Conservation (phyloP, 2,329 filamentous ascomycete genomes). For the Trichoderma brevicompactum region DNA sequence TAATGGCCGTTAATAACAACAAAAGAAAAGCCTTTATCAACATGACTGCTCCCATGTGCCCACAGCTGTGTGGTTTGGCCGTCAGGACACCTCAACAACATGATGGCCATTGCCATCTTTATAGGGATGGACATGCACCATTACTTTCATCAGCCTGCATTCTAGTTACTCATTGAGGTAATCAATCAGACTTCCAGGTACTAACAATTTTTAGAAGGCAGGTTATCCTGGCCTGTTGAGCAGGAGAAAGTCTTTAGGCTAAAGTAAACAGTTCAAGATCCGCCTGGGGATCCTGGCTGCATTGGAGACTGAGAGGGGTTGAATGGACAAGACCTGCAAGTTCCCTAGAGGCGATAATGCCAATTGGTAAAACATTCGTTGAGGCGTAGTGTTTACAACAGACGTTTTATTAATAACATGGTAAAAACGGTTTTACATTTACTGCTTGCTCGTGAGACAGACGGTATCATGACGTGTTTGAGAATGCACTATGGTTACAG, state of each 20-base stretch:
- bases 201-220: background rate
- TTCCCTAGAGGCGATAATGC: background rate
- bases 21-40: constrained; percentile 7
- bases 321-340: background rate
- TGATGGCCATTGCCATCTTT: background rate
- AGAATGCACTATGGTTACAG: background rate
- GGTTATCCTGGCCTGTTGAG: background rate
- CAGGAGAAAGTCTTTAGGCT: constrained; percentile 16
- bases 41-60: background rate
- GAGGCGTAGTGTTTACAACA: no score
- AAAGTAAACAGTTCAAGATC: constrained; percentile 16
- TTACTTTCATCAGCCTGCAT: background rate
- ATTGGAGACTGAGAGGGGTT: constrained; percentile 8
- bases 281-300: constrained; percentile 2
- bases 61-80: background rate
- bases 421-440: background rate
- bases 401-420: background rate
- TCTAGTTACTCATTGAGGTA: background rate
- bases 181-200: background rate
- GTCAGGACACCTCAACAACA: background rate
- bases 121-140: constrained; percentile 1
- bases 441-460: no score
- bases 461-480: background rate
- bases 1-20: constrained; percentile 34
- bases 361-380: background rate